A percentile compares a stretch with the other conserved stretches of the same genome.
Conservation (phyloP, 225 moss, liverwort and hornwort species). For the Sphagnum tenellum region DNA sequence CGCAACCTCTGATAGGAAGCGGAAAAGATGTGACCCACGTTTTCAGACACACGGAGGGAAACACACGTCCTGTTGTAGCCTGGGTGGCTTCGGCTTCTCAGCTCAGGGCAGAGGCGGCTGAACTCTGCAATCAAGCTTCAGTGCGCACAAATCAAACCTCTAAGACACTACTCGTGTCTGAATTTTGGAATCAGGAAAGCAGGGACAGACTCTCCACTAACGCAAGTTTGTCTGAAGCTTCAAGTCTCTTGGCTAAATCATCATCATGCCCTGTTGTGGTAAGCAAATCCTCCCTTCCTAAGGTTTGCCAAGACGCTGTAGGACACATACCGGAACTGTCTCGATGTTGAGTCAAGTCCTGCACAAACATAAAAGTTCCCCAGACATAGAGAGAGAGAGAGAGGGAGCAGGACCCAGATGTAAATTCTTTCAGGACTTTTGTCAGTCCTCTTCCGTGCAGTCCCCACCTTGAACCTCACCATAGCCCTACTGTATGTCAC, state of each 20-base stretch:
- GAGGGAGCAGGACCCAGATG: background rate
- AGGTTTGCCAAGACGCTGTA: background rate
- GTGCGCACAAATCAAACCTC: conserved; percentile 4
- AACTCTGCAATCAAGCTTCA: conserved; percentile 21
- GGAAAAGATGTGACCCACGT: too few species aligned
- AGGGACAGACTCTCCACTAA: conserved; percentile 18
- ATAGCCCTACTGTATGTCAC: too few species aligned
- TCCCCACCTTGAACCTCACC: too few species aligned
- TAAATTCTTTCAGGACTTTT: background rate
- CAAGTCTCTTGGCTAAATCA: conserved; percentile 4
- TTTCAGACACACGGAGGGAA: too few species aligned
- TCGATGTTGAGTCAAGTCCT: too few species aligned
- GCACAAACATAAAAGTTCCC: too few species aligned
- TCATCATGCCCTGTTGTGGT: conserved; percentile 28
- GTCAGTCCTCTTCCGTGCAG: too few species aligned
- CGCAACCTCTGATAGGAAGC: too few species aligned
- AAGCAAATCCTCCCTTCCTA: background rate
- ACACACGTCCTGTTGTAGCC: too few species aligned
- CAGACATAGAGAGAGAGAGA: background rate
- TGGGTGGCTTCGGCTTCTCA: conserved; percentile 16
- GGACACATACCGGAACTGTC: too few species aligned
- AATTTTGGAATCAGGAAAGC: conserved; percentile 27
- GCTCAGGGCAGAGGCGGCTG: conserved; percentile 19
- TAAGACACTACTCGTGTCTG: conserved; percentile 15
- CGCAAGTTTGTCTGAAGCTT: conserved; percentile 5